Conservation (phyloP, 2,329 filamentous ascomycete genomes). For the Penicillium palitans region DNA sequence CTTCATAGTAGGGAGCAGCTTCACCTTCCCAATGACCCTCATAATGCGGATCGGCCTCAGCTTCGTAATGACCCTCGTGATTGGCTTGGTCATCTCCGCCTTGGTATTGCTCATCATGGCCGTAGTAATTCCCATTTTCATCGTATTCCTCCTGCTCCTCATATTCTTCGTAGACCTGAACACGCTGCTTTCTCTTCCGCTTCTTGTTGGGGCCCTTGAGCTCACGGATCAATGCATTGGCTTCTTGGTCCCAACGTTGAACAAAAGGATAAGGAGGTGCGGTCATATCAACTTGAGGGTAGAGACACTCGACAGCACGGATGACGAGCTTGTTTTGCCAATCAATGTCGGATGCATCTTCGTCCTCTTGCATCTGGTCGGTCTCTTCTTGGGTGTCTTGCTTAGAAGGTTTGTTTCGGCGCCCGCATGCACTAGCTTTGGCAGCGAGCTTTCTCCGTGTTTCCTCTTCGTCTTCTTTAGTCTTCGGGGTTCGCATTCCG, state of each 20-base stretch:
- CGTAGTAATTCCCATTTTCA: constrained; percentile 37
- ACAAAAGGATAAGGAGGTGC: constrained; percentile 86
- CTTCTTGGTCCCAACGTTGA: constrained; percentile 83
- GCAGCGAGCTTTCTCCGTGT: constrained; percentile 62
- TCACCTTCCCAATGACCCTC: constrained; percentile 3
- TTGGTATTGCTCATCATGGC: constrained; percentile 42
- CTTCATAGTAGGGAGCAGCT: constrained; percentile 24
- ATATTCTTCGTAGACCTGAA: constrained; percentile 45
- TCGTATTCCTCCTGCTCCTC: constrained; percentile 46
- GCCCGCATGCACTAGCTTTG: constrained; percentile 43
- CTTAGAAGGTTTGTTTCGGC: not conserved
- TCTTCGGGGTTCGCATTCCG: constrained; percentile 67
- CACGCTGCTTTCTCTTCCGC: constrained; percentile 54
- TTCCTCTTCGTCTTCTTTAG: constrained; percentile 66
- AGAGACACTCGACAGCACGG: constrained; percentile 78
- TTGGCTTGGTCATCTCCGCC: constrained; percentile 28
- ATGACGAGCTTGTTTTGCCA: constrained; percentile 77
- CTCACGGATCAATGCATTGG: constrained; percentile 52
- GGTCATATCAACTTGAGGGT: constrained; percentile 66
- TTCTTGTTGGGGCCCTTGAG: constrained; percentile 39
- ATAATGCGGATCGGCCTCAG: constrained; percentile 3
- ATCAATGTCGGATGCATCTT: constrained; percentile 56
- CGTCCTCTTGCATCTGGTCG: constrained; percentile 17
- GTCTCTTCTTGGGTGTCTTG: not conserved
- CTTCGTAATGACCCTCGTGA: constrained; percentile 24